These are phyloP conservation scores for Cytospora piceae DNA, from an alignment of 2,329 filamentous ascomycete genomes.

Conservation along the genomic window DNA sequence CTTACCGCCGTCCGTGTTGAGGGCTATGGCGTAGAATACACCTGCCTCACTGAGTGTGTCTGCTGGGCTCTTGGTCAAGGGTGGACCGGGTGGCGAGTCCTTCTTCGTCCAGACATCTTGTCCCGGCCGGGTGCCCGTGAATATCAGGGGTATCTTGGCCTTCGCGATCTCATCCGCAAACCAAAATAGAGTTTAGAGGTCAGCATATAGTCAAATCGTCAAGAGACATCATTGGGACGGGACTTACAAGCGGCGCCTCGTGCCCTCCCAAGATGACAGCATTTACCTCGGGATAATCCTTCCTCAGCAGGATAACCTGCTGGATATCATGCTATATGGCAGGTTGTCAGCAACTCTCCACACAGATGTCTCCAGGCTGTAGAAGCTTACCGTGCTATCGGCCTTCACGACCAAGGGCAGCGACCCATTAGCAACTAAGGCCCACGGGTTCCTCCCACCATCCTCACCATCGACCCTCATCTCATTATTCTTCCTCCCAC, in stretches of 20 bases:
- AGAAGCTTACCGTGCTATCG: slow-evolving; percentile 41
- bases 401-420: slow-evolving; percentile 47
- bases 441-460: slow-evolving; percentile 37
- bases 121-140: slow-evolving; percentile 44
- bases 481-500: slow-evolving; percentile 36
- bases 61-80: slow-evolving; percentile 45
- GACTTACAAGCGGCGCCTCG: slow-evolving; percentile 43
- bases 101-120: slow-evolving; percentile 43
- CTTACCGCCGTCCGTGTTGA: slow-evolving; percentile 35
- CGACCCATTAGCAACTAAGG: slow-evolving; percentile 42
- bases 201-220: neutral
- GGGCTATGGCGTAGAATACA: slow-evolving; percentile 42
- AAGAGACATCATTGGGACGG: neutral
- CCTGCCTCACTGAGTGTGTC: slow-evolving; percentile 46
- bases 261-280: slow-evolving; percentile 45
- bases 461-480: slow-evolving; percentile 33
- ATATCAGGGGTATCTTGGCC: slow-evolving; percentile 47
- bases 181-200: slow-evolving; percentile 30
- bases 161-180: slow-evolving; percentile 45
- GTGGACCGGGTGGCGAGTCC: slow-evolving; percentile 46
- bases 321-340: slow-evolving; percentile 43
- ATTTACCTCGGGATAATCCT: slow-evolving; percentile 40
- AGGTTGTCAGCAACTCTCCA: slow-evolving; percentile 13
- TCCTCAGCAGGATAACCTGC: slow-evolving; percentile 45
- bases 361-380: neutral